These are phyloP conservation scores for Hyaloscypha hepaticicola DNA, from an alignment of 495 filamentous ascomycete genomes.

Conservation along the genomic window DNA sequence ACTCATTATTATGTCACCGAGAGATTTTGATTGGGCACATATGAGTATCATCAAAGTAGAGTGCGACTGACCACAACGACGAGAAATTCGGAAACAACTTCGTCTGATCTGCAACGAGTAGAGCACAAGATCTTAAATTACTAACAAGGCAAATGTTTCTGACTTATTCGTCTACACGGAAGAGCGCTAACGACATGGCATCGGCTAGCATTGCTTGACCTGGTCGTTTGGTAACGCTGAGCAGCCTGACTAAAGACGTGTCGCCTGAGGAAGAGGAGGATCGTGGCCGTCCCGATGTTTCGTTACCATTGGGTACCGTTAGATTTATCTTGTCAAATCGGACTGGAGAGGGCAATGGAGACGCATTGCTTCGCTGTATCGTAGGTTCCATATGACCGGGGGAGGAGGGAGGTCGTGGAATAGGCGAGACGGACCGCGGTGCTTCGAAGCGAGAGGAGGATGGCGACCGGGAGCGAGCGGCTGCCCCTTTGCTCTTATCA, in stretches of 20 bases:
- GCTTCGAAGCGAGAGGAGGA: conserved; percentile 13
- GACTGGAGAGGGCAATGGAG: conserved; percentile 1
- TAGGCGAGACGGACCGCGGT: background rate
- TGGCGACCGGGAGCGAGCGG: background rate
- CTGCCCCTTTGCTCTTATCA: conserved; percentile 4
- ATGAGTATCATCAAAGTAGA: too few relatives aligned
- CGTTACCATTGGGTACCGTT: background rate
- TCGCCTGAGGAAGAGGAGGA: background rate
- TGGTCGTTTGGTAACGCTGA: conserved; percentile 6
- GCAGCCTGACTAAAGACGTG: conserved; percentile 5
- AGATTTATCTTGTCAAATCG: background rate
- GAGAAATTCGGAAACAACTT: too few relatives aligned
- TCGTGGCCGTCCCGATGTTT: background rate
- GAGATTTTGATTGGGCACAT: too few relatives aligned
- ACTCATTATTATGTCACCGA: too few relatives aligned
- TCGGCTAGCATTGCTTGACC: background rate
- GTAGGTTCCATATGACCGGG: background rate
- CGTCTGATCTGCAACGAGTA: too few relatives aligned
- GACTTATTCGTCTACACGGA: conserved; percentile 9
- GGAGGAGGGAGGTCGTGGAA: background rate
- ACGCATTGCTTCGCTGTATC: conserved; percentile 6
- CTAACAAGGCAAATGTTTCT: background rate
- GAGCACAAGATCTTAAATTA: too few relatives aligned
- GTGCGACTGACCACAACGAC: too few relatives aligned
- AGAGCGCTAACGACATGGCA: conserved; percentile 12